A percentile compares a stretch with the other conserved stretches of the same genome.
These are phyloP conservation scores for Magnusiomyces magnusii DNA, from an alignment of 1,139 yeast genomes.

Conservation along the genomic window DNA sequence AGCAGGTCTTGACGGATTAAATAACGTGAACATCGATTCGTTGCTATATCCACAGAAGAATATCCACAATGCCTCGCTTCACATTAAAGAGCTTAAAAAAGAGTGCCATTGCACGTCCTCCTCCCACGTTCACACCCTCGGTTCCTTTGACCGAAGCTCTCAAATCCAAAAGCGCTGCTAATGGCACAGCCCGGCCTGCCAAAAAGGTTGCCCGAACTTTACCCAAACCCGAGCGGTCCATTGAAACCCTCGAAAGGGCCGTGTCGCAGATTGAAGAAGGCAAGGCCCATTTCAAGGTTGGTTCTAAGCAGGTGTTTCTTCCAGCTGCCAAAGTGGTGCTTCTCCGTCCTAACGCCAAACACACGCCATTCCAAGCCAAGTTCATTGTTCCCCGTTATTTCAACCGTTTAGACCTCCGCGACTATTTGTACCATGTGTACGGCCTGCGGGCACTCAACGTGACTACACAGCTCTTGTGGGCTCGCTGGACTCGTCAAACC, in stretches of 20 bases:
- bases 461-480: slow-evolving; percentile 78
- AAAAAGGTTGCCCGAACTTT: slow-evolving; percentile 7
- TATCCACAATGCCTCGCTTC: slow-evolving; percentile 12
- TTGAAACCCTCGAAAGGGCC: slow-evolving; percentile 30
- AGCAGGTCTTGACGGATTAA: too few relatives aligned
- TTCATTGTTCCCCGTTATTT: slow-evolving; percentile 86
- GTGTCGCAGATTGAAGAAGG: slow-evolving; percentile 55
- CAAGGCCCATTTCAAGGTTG: slow-evolving; percentile 72
- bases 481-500: slow-evolving; percentile 53
- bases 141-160: not conserved
- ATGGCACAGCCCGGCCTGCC: not conserved
- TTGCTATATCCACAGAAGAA: too few relatives aligned
- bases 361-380: slow-evolving; percentile 93
- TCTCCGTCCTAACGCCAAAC: slow-evolving; percentile 84
- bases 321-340: slow-evolving; percentile 78
- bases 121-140: slow-evolving; percentile 11
- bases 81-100: slow-evolving; percentile 12
- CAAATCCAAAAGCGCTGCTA: not conserved
- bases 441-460: slow-evolving; percentile 82
- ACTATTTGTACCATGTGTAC: slow-evolving; percentile 79
- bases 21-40: too few relatives aligned
- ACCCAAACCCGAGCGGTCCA: slow-evolving; percentile 12
- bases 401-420: slow-evolving; percentile 86
- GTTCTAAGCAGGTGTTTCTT: slow-evolving; percentile 63
- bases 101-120: slow-evolving; percentile 13